These are phyloP conservation scores for Brassica nigra DNA, from an alignment of 345 rosid species.

Conservation along the genomic window DNA sequence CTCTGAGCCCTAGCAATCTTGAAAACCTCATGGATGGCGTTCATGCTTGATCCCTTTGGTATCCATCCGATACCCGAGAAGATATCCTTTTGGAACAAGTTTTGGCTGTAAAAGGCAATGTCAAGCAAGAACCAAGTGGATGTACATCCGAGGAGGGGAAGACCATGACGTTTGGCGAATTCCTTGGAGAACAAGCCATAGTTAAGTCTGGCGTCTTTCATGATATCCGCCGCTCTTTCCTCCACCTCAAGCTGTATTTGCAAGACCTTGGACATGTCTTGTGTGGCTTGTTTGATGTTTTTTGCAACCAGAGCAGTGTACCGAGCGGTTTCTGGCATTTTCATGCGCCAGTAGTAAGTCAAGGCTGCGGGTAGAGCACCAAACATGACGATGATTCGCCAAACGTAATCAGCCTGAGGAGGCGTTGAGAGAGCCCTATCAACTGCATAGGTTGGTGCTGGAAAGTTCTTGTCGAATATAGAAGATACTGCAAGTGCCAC, in stretches of 20 bases:
- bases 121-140: constrained; percentile 35
- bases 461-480: constrained; percentile 41
- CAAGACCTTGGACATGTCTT: constrained; percentile 75
- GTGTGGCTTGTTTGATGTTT: constrained; percentile 59
- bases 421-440: constrained; percentile 30
- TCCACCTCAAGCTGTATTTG: constrained; percentile 57
- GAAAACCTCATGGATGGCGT: constrained; percentile 36
- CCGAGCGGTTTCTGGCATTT: constrained; percentile 85
- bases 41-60: constrained; percentile 59
- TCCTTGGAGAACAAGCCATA: constrained; percentile 15
- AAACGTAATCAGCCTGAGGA: constrained; percentile 61
- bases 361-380: not conserved
- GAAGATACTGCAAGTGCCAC: constrained; percentile 50
- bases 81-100: not conserved
- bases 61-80: constrained; percentile 30
- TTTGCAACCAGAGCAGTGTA: constrained; percentile 77
- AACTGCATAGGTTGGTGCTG: not conserved
- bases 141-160: constrained; percentile 5
- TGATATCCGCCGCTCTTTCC: constrained; percentile 42
- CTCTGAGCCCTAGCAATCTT: constrained; percentile 63
- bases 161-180: constrained; percentile 39
- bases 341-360: constrained; percentile 43
- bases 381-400: constrained; percentile 42
- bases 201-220: constrained; percentile 14
- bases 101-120: not conserved